Base-by-base conservation (phyloP, 192 early-diverging fungal genomes). In the Entomortierella lignicola region DNA sequence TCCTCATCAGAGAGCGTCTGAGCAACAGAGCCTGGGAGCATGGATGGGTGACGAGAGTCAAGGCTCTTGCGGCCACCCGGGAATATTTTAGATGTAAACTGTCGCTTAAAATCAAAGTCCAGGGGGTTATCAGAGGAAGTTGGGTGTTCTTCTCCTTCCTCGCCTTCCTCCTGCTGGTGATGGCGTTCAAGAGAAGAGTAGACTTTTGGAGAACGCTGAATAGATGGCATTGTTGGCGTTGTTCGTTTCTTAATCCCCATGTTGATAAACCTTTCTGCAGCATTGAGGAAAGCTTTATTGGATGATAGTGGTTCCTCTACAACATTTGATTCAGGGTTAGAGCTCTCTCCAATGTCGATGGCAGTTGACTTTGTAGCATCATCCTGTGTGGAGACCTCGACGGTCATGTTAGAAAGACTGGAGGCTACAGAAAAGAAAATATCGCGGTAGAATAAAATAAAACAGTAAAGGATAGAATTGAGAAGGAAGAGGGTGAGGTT, bases 31-130 rank as follows among this genome's bases (percentile, higher is more conserved):
- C 47, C 25, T 0, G 61, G 52, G 51, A 41, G 32, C 31, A 30
- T 31, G 27, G 37, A 48, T 8, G 48, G 39, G 52, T 34, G 41
- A 52, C 63, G 71, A 23, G 44, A 32, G 48, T 79, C 75, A n/a
- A 42, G 26, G 32, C 75, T 79, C 42, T 51, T 79, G 48, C 75
- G 75, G 18, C 41, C 41, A 5, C 41, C 21, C 27, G 69, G 73
- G 47, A 79, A 66, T 32, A 43, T 29, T 30, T 63, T 69, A 0
- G 59, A 66, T 21, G 57, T 44, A 32, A 67, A 52, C 1, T 62
- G 53, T 17, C 50, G 58, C 29, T 60, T 63, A 55, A 66, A 61
- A 25, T 79, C 75, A 64, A 79, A 79, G 61, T 79, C 75, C 8
- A 66, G 60, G 4, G 66, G 66, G 60, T 70, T 70, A 18, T 79